phyloP scores from a whole-genome alignment of 176 grass and related monocot species.

The Saccharum officinarum region DNA sequence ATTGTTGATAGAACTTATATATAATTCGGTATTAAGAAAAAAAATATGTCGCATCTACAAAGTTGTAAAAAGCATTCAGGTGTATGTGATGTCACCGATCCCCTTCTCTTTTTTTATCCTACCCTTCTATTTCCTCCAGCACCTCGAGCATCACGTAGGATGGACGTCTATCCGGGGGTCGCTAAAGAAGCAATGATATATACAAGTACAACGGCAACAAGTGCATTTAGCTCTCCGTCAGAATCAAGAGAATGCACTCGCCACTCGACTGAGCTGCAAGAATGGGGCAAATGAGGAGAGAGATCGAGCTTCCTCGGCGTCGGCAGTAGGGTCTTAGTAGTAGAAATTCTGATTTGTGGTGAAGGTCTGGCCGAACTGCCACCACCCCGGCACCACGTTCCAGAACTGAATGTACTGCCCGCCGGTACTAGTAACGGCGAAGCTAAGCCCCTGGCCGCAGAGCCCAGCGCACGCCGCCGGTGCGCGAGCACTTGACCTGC shows the following conservation, averaged over 20 bases:
- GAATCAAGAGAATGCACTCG: neutral
- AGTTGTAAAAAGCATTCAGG: no score
- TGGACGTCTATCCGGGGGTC: no score
- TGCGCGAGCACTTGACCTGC: slow-evolving; percentile 46
- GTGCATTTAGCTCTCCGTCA: neutral
- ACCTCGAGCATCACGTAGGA: no score
- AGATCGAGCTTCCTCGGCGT: no score
- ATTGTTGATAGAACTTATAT: neutral
- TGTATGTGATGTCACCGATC: no score
- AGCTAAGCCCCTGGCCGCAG: slow-evolving; percentile 50
- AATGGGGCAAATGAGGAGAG: no score
- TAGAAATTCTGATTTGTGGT: slow-evolving; percentile 43
- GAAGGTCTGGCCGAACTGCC: slow-evolving; percentile 59
- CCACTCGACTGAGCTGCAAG: neutral
- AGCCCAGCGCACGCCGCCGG: slow-evolving; percentile 42
- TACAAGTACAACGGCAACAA: neutral
- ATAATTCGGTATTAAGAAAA: neutral
- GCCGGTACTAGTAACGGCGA: slow-evolving; percentile 40
- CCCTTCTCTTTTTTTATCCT: no score
- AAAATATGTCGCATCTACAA: neutral
- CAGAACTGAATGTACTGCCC: slow-evolving; percentile 45
- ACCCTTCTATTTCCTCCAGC: no score
- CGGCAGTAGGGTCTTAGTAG: neutral
- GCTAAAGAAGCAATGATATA: no score
- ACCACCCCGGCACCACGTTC: slow-evolving; percentile 25